phyloP scores from a whole-genome alignment of 2,329 filamentous ascomycete species.

The Venturia oleaginea region DNA sequence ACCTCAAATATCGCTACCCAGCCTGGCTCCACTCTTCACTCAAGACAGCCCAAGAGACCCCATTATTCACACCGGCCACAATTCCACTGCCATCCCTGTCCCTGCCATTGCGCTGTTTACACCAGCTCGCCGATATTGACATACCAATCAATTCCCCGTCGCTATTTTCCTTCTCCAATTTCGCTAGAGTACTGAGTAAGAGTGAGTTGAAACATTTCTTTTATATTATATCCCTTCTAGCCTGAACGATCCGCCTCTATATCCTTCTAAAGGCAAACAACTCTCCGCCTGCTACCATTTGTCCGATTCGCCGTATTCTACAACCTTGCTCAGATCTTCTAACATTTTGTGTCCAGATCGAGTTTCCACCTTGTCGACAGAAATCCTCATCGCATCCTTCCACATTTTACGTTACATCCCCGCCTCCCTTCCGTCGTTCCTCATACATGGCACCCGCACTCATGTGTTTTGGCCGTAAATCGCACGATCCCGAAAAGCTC shows the following conservation, averaged over 20 bases:
- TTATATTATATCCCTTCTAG: not conserved
- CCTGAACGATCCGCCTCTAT: not conserved
- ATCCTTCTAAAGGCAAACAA: not conserved
- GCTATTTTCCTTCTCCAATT: not conserved
- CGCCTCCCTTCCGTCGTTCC: not conserved
- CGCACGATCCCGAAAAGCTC: constrained; percentile 35
- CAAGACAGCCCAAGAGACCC: not conserved
- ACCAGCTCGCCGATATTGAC: not conserved
- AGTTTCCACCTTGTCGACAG: not conserved
- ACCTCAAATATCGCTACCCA: not conserved
- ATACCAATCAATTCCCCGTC: not conserved
- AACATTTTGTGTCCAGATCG: not conserved
- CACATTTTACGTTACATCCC: not conserved
- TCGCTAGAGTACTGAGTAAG: not conserved
- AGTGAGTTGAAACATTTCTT: not conserved
- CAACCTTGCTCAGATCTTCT: constrained; percentile 2
- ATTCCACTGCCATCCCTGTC: not conserved
- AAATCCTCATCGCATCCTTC: not conserved
- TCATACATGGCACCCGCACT: constrained; percentile 23
- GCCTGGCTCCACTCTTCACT: not conserved
- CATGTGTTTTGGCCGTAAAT: constrained; percentile 45
- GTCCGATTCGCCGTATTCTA: not conserved
- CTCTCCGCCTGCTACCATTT: not conserved
- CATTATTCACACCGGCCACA: not conserved
- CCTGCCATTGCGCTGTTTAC: not conserved